Evolutionary conservation across 1,284 basidiomycete genomes (phyloP).

Genomic region (Papiliotrema terrestris): DNA sequence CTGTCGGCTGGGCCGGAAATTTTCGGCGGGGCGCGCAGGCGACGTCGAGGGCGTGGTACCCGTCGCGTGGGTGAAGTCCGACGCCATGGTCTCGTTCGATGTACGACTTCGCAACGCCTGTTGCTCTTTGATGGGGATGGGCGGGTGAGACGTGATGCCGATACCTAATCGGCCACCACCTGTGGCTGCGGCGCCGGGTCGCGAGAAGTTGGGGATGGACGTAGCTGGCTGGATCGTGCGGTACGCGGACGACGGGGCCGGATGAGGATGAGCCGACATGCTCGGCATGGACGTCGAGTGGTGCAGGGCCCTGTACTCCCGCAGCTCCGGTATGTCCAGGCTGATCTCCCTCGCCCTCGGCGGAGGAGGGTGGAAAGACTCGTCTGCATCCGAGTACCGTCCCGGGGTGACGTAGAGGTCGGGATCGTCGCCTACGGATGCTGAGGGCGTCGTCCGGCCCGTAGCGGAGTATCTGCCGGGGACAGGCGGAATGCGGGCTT

Average conservation of each 20-base stretch:
- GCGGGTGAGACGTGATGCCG: slow-evolving; percentile 6
- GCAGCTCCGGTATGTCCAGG: not conserved
- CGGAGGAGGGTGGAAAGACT: not conserved
- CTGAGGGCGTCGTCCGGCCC: not conserved
- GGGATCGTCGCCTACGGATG: not conserved
- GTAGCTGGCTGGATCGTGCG: not conserved
- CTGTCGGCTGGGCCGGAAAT: slow-evolving; percentile 10
- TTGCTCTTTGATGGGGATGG: slow-evolving; percentile 4
- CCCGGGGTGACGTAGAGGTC: not conserved
- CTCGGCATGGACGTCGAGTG: no score
- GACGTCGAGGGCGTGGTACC: not conserved
- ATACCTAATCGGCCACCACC: no score
- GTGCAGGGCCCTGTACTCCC: no score
- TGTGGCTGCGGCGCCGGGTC: not conserved
- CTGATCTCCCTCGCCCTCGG: not conserved
- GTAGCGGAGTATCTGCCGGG: slow-evolving; percentile 1
- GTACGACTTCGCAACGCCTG: not conserved
- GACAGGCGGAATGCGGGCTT: slow-evolving; percentile 4
- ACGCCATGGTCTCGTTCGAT: slow-evolving; percentile 18
- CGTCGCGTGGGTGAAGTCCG: slow-evolving; percentile 1
- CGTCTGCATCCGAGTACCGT: not conserved
- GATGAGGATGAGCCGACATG: slow-evolving; percentile 1
- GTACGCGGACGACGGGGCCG: not conserved
- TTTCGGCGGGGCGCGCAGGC: slow-evolving; percentile 1
- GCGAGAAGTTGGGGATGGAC: slow-evolving; percentile 2